Conservation (phyloP, 2,329 filamentous ascomycete genomes). For the Geosmithia putterillii region DNA sequence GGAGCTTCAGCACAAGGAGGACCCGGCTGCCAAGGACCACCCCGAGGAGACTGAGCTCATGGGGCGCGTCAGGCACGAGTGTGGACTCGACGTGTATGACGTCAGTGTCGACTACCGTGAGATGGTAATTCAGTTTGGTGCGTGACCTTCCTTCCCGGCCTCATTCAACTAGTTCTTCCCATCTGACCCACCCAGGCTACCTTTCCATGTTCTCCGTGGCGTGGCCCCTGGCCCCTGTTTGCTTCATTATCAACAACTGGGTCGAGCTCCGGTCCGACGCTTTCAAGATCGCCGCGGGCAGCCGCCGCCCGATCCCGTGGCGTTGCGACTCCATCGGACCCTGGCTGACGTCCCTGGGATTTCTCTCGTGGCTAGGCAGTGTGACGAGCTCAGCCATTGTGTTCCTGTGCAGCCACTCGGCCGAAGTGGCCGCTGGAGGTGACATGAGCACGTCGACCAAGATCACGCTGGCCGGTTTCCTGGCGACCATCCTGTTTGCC, state of each 20-base stretch:
- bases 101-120: conserved; percentile 85
- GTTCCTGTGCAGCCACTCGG: conserved; percentile 79
- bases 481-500: conserved; percentile 71
- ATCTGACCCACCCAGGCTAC: conserved; percentile 45
- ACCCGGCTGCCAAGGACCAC: conserved; percentile 44
- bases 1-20: conserved; percentile 51
- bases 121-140: conserved; percentile 74
- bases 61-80: conserved; percentile 68
- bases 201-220: conserved; percentile 83
- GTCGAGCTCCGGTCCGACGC: conserved; percentile 87
- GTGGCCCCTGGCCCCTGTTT: conserved; percentile 85
- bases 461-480: conserved; percentile 68
- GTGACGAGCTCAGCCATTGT: conserved; percentile 79
- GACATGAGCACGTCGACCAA: conserved; percentile 53
- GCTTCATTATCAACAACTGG: conserved; percentile 93
- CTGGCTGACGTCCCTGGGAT: conserved; percentile 74
- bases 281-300: conserved; percentile 83
- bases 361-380: conserved; percentile 89
- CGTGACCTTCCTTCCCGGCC: conserved; percentile 9
- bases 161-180: not conserved
- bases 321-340: conserved; percentile 89
- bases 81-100: conserved; percentile 73
- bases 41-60: conserved; percentile 75
- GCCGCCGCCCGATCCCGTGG: conserved; percentile 80
- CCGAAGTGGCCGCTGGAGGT: conserved; percentile 51